Evolutionary conservation across 1,139 yeast genomes (phyloP).

Genomic region (Wickerhamomyces sp.): DNA sequence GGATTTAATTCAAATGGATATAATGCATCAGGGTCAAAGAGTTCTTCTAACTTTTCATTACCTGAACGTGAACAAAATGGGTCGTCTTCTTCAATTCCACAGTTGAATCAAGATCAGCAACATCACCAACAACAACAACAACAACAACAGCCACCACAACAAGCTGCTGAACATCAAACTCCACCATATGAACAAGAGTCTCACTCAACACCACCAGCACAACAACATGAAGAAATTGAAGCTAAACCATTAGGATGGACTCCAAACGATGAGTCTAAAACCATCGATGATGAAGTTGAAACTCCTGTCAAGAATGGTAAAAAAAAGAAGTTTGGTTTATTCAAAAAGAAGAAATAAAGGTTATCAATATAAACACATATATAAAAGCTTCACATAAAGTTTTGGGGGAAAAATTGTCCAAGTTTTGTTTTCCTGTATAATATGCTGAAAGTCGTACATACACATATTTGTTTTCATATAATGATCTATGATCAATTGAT

Average conservation of each 20-base stretch:
- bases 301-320: neutral
- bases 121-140: neutral
- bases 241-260: neutral
- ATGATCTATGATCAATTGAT: too few relatives aligned
- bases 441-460: too few relatives aligned
- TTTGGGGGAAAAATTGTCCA: neutral
- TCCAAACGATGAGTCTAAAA: constrained; percentile 3
- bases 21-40: neutral
- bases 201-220: neutral
- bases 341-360: constrained; percentile 4
- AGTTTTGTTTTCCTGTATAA: too few relatives aligned
- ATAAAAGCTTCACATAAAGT: neutral
- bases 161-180: neutral
- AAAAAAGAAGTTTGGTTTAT: constrained; percentile 8
- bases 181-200: neutral
- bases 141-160: neutral
- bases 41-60: neutral
- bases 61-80: neutral
- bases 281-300: neutral
- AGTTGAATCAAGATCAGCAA: neutral
- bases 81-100: constrained; percentile 1
- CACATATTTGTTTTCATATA: too few relatives aligned
- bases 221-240: neutral
- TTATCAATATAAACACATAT: neutral
- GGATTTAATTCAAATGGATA: neutral